Conservation (phyloP, 139 green algal genomes). For the Yamagishiella unicocca region DNA sequence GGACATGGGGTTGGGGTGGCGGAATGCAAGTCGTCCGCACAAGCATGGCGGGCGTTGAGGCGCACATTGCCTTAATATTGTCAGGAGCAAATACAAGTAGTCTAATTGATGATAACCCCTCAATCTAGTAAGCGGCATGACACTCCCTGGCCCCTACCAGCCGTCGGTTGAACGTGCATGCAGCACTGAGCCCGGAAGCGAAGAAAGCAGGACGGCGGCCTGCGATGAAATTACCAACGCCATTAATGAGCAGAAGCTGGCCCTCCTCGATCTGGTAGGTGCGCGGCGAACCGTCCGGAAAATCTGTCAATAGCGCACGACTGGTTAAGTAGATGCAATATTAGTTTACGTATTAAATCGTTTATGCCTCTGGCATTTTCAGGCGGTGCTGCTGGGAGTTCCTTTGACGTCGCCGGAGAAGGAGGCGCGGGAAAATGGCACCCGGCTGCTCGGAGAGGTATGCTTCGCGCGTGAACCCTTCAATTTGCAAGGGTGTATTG, state of each 20-base stretch:
- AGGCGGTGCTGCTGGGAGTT: conserved; percentile 1
- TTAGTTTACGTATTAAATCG: neutral
- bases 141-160: neutral
- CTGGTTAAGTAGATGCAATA: neutral
- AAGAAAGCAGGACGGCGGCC: neutral
- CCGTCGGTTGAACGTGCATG: conserved; percentile 4
- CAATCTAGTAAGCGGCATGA: neutral
- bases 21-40: no score
- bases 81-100: no score
- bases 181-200: neutral
- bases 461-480: neutral
- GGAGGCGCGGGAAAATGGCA: conserved; percentile 37
- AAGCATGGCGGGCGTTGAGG: no score
- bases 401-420: conserved; percentile 32
- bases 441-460: conserved; percentile 27
- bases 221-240: neutral
- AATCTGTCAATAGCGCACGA: no score
- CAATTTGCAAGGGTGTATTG: no score
- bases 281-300: neutral
- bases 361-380: no score
- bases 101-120: no score
- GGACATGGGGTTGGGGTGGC: no score
- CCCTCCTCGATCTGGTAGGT: conserved; percentile 27
- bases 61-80: no score
- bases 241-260: neutral